Evolutionary conservation across 176 grass and related monocot species (phyloP).

Genomic region (Oryza glumipatula): DNA sequence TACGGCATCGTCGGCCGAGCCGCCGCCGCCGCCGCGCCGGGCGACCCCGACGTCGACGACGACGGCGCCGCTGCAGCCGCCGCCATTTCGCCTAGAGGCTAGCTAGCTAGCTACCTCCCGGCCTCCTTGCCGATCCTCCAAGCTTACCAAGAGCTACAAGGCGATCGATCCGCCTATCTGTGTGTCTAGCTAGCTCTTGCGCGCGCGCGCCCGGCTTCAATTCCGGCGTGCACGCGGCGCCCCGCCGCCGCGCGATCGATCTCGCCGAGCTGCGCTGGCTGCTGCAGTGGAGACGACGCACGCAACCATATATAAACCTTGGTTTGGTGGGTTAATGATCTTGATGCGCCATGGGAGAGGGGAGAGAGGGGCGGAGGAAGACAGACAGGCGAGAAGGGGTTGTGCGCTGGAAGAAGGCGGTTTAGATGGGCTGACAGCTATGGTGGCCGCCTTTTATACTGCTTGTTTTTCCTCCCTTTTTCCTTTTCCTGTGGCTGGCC

Average conservation of each 20-base stretch:
- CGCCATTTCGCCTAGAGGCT: conserved; percentile 1
- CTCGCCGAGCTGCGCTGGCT: background rate
- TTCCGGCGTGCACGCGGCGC: background rate
- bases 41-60: conserved; percentile 35
- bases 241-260: conserved; percentile 19
- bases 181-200: background rate
- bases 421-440: conserved; percentile 53
- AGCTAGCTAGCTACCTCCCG: background rate
- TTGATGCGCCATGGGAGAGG: background rate
- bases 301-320: conserved; percentile 14
- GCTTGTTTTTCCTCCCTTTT: background rate
- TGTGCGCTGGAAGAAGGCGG: conserved; percentile 56
- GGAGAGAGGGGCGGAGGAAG: background rate
- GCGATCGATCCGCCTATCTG: background rate
- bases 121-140: background rate
- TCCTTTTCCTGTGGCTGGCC: background rate
- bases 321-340: conserved; percentile 50
- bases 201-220: background rate
- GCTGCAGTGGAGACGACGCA: background rate
- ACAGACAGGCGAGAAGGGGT: conserved; percentile 28
- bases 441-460: conserved; percentile 11
- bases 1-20: conserved; percentile 15
- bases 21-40: conserved; percentile 4
- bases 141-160: background rate
- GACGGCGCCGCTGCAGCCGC: conserved; percentile 19